These are phyloP conservation scores for Paraphoma chrysanthemicola DNA, from an alignment of 2,329 filamentous ascomycete genomes.

Conservation along the genomic window DNA sequence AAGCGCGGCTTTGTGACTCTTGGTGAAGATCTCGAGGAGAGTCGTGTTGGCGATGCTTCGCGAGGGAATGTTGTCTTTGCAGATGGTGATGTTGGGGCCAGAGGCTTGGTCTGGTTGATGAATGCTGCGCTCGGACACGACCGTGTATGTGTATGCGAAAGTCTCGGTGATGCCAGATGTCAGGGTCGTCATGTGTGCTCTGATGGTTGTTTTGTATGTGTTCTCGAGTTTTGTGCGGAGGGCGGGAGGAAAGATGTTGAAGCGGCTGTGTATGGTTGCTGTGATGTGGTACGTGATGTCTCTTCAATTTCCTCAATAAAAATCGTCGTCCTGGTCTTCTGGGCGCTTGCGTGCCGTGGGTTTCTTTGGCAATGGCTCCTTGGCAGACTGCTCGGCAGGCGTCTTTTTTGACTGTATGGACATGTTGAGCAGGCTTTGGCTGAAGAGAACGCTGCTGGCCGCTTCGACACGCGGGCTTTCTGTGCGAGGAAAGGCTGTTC, in stretches of 20 bases:
- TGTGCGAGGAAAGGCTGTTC: too few relatives aligned
- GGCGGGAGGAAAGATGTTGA: background rate
- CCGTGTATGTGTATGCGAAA: background rate
- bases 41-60: background rate
- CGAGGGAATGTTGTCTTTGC: background rate
- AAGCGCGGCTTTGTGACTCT: background rate
- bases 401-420: background rate
- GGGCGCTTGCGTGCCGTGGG: background rate
- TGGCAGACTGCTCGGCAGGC: background rate
- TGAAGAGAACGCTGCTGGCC: too few relatives aligned
- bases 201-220: background rate
- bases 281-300: background rate
- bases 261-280: background rate
- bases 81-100: background rate
- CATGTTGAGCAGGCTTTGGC: background rate
- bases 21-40: background rate
- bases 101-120: background rate
- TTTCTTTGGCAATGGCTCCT: background rate
- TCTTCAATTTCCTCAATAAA: background rate
- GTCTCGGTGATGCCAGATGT: background rate
- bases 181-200: background rate
- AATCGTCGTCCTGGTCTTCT: background rate
- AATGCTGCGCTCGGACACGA: background rate
- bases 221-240: background rate
- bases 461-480: too few relatives aligned